These are phyloP conservation scores for Capsicum pubescens DNA, from an alignment of 257 asterid species.

Conservation along the genomic window DNA sequence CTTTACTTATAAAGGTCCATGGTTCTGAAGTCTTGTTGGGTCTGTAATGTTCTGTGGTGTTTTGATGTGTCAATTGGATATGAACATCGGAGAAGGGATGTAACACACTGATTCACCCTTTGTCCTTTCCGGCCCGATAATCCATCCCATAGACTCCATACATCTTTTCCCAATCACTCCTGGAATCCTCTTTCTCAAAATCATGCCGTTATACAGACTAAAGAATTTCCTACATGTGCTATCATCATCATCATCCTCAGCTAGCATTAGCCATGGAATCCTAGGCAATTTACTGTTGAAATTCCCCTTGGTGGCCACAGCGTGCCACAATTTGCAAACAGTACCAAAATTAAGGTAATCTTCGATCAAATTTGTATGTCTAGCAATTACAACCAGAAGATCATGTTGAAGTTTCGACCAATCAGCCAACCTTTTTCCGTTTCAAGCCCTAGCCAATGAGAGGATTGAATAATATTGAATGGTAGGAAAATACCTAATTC, in stretches of 20 bases:
- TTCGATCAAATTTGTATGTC: not conserved
- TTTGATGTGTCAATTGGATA: not conserved
- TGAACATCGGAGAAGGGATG: not conserved
- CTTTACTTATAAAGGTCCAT: not conserved
- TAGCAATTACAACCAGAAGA: not conserved
- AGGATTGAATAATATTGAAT: not conserved
- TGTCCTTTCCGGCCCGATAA: not conserved
- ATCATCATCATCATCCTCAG: not conserved
- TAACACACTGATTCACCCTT: not conserved
- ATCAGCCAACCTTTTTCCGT: not conserved
- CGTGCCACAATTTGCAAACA: not conserved
- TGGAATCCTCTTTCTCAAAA: not conserved
- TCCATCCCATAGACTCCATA: not conserved
- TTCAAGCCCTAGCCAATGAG: not conserved
- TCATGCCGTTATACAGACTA: not conserved
- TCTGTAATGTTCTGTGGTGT: not conserved
- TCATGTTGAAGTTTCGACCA: not conserved
- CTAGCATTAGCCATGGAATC: not conserved
- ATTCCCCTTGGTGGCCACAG: not conserved
- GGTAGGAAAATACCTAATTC: not conserved
- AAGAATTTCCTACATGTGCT: not conserved
- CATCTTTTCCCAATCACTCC: not conserved
- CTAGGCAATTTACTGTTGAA: not conserved
- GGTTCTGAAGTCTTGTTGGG: not conserved
- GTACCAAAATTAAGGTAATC: not conserved